These are phyloP conservation scores for Pythium guiyangense DNA, from an alignment of 352 stramenopile species.

Conservation along the genomic window DNA sequence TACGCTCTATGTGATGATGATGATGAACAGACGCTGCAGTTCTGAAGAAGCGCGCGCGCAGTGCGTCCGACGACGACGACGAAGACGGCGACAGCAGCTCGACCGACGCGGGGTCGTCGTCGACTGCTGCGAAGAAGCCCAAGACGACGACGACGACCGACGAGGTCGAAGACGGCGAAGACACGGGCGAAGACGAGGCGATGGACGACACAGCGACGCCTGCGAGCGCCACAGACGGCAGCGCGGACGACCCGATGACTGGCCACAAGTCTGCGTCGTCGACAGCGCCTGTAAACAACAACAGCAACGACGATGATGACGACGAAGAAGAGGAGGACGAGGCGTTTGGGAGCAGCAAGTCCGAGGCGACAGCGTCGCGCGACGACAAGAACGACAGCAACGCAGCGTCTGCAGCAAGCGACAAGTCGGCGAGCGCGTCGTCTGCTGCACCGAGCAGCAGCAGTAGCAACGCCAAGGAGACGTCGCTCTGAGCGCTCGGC, in stretches of 20 bases:
- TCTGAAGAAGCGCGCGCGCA: constrained; percentile 48
- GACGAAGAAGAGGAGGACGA: constrained; percentile 21
- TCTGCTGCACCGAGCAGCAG: too few relatives aligned
- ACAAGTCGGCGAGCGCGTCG: too few relatives aligned
- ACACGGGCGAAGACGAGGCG: constrained; percentile 13
- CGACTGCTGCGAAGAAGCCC: constrained; percentile 15
- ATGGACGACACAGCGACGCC: constrained; percentile 5
- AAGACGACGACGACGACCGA: constrained; percentile 17
- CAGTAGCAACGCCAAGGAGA: background rate
- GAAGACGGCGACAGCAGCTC: constrained; percentile 7
- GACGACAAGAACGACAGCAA: background rate
- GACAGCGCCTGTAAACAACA: too few relatives aligned
- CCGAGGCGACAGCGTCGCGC: background rate
- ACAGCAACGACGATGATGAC: constrained; percentile 11
- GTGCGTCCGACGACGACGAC: constrained; percentile 26
- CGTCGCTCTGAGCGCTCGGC: background rate
- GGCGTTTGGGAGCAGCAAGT: constrained; percentile 10
- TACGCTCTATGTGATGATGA: background rate
- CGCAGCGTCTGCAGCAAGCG: background rate
- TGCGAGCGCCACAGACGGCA: background rate
- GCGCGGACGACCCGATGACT: constrained; percentile 27
- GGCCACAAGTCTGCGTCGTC: constrained; percentile 5
- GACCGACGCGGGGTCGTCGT: constrained; percentile 8
- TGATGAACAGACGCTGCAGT: constrained; percentile 19
- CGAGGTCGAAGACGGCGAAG: constrained; percentile 16